Conservation (phyloP, 495 filamentous ascomycete genomes). For the Trichocladium uniseriatum region DNA sequence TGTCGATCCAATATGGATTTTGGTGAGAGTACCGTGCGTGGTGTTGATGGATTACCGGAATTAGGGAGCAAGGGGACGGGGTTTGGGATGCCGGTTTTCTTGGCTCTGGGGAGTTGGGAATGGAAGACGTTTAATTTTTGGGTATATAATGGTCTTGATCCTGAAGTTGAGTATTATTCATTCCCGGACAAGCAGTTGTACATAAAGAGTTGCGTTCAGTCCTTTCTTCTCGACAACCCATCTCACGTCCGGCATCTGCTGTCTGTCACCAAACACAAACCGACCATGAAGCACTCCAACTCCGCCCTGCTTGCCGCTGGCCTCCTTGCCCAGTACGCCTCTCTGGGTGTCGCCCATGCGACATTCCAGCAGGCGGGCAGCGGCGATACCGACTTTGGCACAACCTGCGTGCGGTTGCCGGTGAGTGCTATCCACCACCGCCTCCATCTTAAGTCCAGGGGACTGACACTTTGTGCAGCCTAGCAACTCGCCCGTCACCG, state of each 20-base stretch:
- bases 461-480: too few relatives aligned
- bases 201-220: too few relatives aligned
- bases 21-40: neutral
- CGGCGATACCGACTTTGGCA: slow-evolving; percentile 13
- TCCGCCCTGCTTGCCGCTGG: slow-evolving; percentile 8
- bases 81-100: too few relatives aligned
- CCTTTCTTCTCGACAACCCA: neutral
- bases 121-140: too few relatives aligned
- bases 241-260: neutral
- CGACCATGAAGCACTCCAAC: slow-evolving; percentile 13
- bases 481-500: slow-evolving; percentile 35
- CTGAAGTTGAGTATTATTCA: too few relatives aligned
- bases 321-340: slow-evolving; percentile 10
- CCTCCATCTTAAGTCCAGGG: too few relatives aligned
- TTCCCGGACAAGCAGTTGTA: too few relatives aligned
- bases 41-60: neutral
- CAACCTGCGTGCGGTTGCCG: slow-evolving; percentile 16
- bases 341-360: slow-evolving; percentile 20
- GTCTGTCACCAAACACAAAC: neutral
- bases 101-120: too few relatives aligned
- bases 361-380: slow-evolving; percentile 34
- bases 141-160: too few relatives aligned
- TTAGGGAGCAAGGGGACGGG: neutral
- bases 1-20: slow-evolving; percentile 10
- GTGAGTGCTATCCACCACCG: slow-evolving; percentile 28